Conservation (phyloP, 2,329 filamentous ascomycete genomes). For the Cadophora sp. region DNA sequence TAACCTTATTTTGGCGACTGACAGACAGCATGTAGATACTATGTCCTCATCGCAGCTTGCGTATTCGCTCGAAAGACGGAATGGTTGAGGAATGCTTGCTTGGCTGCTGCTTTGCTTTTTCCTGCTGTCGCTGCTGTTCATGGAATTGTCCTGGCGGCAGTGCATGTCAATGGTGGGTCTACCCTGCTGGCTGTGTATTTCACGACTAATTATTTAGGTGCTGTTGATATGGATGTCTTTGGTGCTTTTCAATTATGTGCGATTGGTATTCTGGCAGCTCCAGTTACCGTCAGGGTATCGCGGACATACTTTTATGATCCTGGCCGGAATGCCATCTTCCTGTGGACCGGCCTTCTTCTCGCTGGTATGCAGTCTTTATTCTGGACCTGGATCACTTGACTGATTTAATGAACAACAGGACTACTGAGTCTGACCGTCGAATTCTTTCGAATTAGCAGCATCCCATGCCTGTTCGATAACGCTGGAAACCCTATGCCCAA, state of each 20-base stretch:
- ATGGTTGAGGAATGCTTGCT: slow-evolving; percentile 67
- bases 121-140: slow-evolving; percentile 70
- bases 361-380: no score
- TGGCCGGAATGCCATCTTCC: slow-evolving; percentile 69
- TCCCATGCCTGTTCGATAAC: slow-evolving; percentile 51
- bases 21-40: slow-evolving; percentile 55
- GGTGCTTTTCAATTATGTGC: slow-evolving; percentile 72
- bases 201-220: slow-evolving; percentile 50
- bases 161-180: slow-evolving; percentile 63
- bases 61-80: slow-evolving; percentile 65
- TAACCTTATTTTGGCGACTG: slow-evolving; percentile 6
- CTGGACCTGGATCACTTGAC: neutral
- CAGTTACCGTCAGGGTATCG: slow-evolving; percentile 66
- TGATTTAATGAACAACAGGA: slow-evolving; percentile 46
- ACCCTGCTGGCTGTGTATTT: neutral
- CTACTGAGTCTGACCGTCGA: slow-evolving; percentile 67
- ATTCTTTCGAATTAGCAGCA: slow-evolving; percentile 61
- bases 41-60: slow-evolving; percentile 67
- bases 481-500: slow-evolving; percentile 47
- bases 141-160: slow-evolving; percentile 63
- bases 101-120: slow-evolving; percentile 67
- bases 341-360: slow-evolving; percentile 68
- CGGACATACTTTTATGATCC: slow-evolving; percentile 68
- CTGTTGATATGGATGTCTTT: slow-evolving; percentile 72
- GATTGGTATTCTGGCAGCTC: slow-evolving; percentile 69